Evolutionary conservation across 345 rosid genomes (phyloP).

Genomic region (Toxicodendron radicans): DNA sequence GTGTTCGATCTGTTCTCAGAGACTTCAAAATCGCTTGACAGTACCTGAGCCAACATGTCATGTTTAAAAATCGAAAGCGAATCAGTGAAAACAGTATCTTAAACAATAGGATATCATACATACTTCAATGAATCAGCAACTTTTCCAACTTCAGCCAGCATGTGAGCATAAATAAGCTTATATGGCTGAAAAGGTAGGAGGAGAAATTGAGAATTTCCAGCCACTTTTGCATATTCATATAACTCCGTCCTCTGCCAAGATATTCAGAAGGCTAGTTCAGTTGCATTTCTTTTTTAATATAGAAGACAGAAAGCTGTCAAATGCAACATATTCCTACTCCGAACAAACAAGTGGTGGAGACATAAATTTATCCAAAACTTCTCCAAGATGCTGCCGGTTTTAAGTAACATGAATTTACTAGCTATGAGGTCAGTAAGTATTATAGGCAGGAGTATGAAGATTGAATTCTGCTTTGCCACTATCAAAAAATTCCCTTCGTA

Average conservation of each 20-base stretch:
- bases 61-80: conserved; percentile 14
- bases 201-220: conserved; percentile 90
- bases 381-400: background rate
- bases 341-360: background rate
- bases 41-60: conserved; percentile 43
- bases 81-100: background rate
- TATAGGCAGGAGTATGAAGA: background rate
- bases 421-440: background rate
- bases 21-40: conserved; percentile 72
- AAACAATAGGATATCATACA: conserved; percentile 29
- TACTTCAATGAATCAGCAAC: conserved; percentile 85
- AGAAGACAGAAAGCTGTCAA: conserved; percentile 4
- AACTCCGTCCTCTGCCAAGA: conserved; percentile 54
- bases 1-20: conserved; percentile 58
- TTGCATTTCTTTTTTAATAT: background rate
- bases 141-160: conserved; percentile 97
- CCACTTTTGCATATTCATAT: conserved; percentile 73
- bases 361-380: background rate
- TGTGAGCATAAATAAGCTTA: conserved; percentile 86
- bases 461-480: background rate
- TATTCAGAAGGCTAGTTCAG: conserved; percentile 21
- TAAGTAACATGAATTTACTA: background rate
- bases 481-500: background rate
- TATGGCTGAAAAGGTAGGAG: conserved; percentile 93
- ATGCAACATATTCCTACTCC: background rate